A percentile compares a stretch with the other conserved stretches of the same genome.
Evolutionary conservation across 2,329 filamentous ascomycete species (phyloP).

Genomic region (Diplodia corticola): DNA sequence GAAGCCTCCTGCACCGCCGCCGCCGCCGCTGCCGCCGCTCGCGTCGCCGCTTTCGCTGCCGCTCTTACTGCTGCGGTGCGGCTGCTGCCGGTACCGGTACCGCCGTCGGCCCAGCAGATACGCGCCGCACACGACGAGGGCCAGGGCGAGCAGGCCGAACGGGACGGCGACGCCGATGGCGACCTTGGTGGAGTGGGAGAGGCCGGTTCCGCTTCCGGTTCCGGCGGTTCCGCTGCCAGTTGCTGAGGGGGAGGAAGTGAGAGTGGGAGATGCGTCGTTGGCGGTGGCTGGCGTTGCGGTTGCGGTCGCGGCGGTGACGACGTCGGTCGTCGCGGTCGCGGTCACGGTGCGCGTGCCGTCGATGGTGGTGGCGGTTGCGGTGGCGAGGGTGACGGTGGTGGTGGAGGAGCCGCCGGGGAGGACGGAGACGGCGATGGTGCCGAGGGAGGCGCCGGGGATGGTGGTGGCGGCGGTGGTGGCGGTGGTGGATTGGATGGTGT

Average conservation of each 20-base stretch:
- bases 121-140: neutral
- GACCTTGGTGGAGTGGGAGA: neutral
- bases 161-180: neutral
- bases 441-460: constrained; percentile 6
- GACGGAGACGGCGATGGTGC: neutral
- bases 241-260: too few relatives aligned
- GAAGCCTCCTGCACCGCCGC: too few relatives aligned
- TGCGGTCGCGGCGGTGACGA: neutral
- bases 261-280: neutral
- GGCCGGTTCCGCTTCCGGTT: neutral
- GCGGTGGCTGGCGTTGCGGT: neutral
- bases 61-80: too few relatives aligned
- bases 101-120: neutral
- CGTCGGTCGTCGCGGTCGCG: neutral
- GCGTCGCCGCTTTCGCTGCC: too few relatives aligned
- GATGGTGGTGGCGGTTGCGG: neutral
- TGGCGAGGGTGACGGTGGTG: neutral
- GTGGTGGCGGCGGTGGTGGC: neutral
- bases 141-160: neutral
- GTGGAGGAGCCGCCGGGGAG: neutral
- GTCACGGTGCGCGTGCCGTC: neutral
- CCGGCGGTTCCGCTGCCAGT: neutral
- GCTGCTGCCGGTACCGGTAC: too few relatives aligned
- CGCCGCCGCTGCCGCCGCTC: too few relatives aligned
- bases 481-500: neutral